Evolutionary conservation across 2,329 filamentous ascomycete genomes (phyloP), one percentile per base, ranked within the genome.

Genomic region (Emydomyces testavorans): DNA sequence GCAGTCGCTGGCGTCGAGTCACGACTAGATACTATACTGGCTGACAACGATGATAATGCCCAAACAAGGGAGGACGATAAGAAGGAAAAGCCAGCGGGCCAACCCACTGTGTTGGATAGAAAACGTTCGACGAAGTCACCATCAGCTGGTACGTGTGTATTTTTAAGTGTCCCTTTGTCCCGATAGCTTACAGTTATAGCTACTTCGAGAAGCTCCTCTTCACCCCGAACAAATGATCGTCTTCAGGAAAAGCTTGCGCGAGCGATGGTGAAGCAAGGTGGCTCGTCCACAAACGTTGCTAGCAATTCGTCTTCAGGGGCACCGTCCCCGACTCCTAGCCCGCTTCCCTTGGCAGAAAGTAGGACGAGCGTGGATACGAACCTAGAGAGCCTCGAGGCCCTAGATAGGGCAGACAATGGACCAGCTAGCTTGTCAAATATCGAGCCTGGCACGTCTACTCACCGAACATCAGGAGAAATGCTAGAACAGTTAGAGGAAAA

Each of bases 1-100:
- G 89, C 90, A 54, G 87, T 96, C 52, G 88, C 89, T 47, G 89
- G 89, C 52, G 84, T 98, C 50, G 92, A 98, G 69, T 93, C 89
- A 51, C 81, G 85, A 36, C 77, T 98, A 51, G 92, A 98, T 65
- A 89, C 79, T 42, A 94, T 98, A 50, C 76, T 98, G 52, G 80
- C 87, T 46, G 89, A 95, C 56, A 80, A 85, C 48, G 79, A 82
- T 36, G 36, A 47, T 16, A 77, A 78, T 48, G 31, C 46, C 54
- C n/a, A 50, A 56, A 49, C 57, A 44, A 65, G 60, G 37, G 50
- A 52, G 26, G 49, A 56, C 23, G 50, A 54, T 10, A 49, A 54
- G 53, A 64, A 54, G 52, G 56, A 58, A 55, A 65, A 60, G 23
- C 67, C 53, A 51, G 58, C 54, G 54, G 62, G 56, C 68, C 64